Evolutionary conservation across 1,284 basidiomycete species (phyloP).

Genomic region (Tylopilus sp.): DNA sequence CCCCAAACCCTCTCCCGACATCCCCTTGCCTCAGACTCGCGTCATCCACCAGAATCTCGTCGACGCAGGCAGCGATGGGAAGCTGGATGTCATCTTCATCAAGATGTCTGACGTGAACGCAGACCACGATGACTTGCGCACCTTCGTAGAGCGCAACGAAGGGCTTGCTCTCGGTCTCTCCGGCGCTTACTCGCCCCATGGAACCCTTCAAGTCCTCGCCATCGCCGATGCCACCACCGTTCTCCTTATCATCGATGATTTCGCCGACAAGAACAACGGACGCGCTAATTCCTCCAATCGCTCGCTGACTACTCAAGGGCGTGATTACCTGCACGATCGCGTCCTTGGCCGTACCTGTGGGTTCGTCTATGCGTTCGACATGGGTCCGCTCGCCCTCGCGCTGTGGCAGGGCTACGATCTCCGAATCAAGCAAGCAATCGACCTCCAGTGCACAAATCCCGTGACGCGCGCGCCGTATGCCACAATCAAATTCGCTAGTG

Average conservation of each 20-base stretch:
- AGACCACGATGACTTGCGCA: constrained; percentile 21
- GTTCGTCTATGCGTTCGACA: constrained; percentile 43
- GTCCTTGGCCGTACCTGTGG: constrained; percentile 39
- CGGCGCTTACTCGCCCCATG: constrained; percentile 16
- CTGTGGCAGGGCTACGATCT: constrained; percentile 36
- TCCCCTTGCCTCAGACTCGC: constrained; percentile 13
- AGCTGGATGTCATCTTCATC: constrained; percentile 16
- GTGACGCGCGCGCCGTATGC: constrained; percentile 41
- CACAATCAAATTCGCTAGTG: constrained; percentile 43
- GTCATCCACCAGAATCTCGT: constrained; percentile 31
- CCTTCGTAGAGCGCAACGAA: constrained; percentile 33
- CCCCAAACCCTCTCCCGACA: neutral
- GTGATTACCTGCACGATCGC: constrained; percentile 29
- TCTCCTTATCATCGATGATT: constrained; percentile 29
- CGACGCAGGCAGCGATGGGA: constrained; percentile 26
- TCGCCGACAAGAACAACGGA: constrained; percentile 35
- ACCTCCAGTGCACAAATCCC: constrained; percentile 53
- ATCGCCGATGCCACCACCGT: constrained; percentile 31
- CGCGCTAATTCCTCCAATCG: constrained; percentile 27
- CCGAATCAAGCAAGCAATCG: constrained; percentile 45
- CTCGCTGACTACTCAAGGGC: constrained; percentile 14
- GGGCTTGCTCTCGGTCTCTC: constrained; percentile 35
- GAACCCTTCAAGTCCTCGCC: constrained; percentile 28
- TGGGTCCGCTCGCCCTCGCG: constrained; percentile 40
- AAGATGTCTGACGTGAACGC: constrained; percentile 25